Conservation (phyloP, 148 eudicot genomes). For the Chenopodium formosanum region DNA sequence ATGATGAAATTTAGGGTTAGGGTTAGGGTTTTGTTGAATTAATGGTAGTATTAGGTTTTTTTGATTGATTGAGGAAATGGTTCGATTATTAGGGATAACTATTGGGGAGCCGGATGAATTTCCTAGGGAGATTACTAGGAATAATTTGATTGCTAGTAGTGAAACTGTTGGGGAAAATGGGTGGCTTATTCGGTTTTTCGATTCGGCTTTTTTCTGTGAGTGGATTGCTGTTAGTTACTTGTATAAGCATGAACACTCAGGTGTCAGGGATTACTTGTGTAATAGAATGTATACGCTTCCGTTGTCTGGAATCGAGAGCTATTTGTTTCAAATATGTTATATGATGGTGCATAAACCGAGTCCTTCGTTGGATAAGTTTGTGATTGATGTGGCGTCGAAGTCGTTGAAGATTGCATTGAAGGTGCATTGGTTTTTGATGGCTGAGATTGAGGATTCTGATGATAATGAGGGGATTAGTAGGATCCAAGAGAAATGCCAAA, state of each 20-base stretch:
- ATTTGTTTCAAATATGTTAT: constrained; percentile 90
- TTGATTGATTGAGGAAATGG: constrained; percentile 43
- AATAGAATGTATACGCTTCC: constrained; percentile 96
- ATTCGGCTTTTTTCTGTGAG: constrained; percentile 93
- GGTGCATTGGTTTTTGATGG: constrained; percentile 97
- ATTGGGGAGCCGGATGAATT: constrained; percentile 66
- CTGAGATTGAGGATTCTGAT: constrained; percentile 93
- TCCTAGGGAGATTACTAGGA: constrained; percentile 86
- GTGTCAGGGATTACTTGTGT: constrained; percentile 89
- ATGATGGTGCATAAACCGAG: constrained; percentile 97
- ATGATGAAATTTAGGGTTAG: constrained; percentile 24
- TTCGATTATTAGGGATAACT: constrained; percentile 67
- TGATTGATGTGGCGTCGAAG: constrained; percentile 77
- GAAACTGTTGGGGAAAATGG: constrained; percentile 84
- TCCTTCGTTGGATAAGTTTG: constrained; percentile 91
- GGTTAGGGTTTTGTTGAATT: constrained; percentile 12
- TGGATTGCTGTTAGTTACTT: constrained; percentile 99
- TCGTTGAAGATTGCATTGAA: constrained; percentile 81
- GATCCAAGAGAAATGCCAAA: constrained; percentile 93
- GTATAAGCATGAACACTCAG: constrained; percentile 90
- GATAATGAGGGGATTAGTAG: constrained; percentile 95
- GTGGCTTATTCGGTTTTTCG: constrained; percentile 95
- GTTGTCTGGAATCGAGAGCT: constrained; percentile 83
- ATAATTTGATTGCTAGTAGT: constrained; percentile 52
- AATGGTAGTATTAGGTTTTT: background rate